Conservation (phyloP, 768 basidiomycete species). For the Russula sp. region DNA sequence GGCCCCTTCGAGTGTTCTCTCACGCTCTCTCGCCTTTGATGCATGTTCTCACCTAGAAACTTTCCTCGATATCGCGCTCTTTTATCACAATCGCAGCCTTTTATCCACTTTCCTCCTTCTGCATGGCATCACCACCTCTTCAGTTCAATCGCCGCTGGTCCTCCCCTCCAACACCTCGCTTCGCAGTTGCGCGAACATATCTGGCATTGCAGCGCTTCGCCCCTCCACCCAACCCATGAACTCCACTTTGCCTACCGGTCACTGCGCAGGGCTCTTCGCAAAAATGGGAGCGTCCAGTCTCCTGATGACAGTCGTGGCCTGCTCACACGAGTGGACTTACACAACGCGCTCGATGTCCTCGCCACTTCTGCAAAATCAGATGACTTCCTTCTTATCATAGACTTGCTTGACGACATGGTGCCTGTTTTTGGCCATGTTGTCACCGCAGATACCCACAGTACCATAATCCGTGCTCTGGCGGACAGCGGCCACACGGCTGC, state of each 20-base stretch:
- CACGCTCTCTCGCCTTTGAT: neutral
- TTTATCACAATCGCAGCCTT: neutral
- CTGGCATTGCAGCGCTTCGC: constrained; percentile 9
- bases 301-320: neutral
- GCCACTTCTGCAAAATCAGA: constrained; percentile 44
- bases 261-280: constrained; percentile 14
- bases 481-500: constrained; percentile 37
- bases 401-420: constrained; percentile 44
- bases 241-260: constrained; percentile 13
- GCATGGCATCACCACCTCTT: constrained; percentile 3
- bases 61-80: neutral
- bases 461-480: constrained; percentile 43
- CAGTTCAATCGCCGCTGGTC: constrained; percentile 41
- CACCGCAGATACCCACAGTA: constrained; percentile 40
- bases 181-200: constrained; percentile 12
- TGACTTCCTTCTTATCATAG: constrained; percentile 48
- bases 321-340: constrained; percentile 30
- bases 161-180: constrained; percentile 26
- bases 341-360: constrained; percentile 38
- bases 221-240: neutral
- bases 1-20: neutral
- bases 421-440: constrained; percentile 40
- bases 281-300: neutral
- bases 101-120: neutral
- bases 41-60: constrained; percentile 9